Conservation (phyloP, 1,139 yeast species). For the Groenewaldozyma auringiensis region DNA sequence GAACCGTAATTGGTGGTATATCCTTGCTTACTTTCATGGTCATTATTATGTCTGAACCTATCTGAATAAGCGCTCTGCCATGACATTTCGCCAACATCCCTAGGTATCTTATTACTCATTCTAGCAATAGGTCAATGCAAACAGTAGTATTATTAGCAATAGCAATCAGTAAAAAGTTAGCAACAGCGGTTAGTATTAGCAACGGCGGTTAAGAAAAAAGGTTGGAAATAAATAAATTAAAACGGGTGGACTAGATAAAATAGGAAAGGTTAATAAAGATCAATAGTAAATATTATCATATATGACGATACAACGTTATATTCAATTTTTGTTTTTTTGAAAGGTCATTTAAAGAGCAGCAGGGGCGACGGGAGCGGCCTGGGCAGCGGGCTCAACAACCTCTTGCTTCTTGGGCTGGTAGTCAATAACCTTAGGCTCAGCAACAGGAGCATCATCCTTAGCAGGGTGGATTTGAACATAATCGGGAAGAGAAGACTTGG, state of each 20-base stretch:
- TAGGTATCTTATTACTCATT: neutral
- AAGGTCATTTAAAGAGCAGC: slow-evolving; percentile 5
- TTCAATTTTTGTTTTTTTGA: slow-evolving; percentile 6
- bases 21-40: too few relatives aligned
- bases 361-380: slow-evolving; percentile 8
- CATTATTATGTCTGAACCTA: too few relatives aligned
- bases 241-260: too few relatives aligned
- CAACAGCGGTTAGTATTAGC: too few relatives aligned
- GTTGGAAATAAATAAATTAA: too few relatives aligned
- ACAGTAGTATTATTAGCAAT: neutral
- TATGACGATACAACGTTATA: neutral
- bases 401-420: slow-evolving; percentile 26
- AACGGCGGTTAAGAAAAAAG: too few relatives aligned
- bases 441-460: slow-evolving; percentile 88
- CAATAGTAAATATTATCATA: neutral
- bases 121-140: too few relatives aligned
- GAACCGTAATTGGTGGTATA: too few relatives aligned
- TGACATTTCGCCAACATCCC: neutral
- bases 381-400: slow-evolving; percentile 18
- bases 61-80: neutral
- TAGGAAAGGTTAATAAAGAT: too few relatives aligned
- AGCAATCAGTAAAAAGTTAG: neutral
- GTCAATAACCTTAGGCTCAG: slow-evolving; percentile 67
- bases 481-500: slow-evolving; percentile 78
- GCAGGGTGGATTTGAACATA: slow-evolving; percentile 92